Evolutionary conservation across 2,329 filamentous ascomycete species (phyloP).

Genomic region (Graphilbum fragrans): DNA sequence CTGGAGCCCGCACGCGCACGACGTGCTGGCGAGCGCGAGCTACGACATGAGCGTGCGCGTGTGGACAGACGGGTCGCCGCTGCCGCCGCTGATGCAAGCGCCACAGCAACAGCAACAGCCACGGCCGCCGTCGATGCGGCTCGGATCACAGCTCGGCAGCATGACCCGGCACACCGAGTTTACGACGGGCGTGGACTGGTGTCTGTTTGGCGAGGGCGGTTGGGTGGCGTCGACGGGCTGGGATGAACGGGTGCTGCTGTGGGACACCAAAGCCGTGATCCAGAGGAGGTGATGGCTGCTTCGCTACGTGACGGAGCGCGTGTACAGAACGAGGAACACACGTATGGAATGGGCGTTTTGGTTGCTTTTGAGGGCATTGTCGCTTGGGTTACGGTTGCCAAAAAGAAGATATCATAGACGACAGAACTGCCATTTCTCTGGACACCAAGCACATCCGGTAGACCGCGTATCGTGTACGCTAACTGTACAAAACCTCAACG

Average conservation of each 20-base stretch:
- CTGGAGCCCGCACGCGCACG: conserved; percentile 89
- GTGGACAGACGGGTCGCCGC: conserved; percentile 64
- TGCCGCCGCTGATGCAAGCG: conserved; percentile 19
- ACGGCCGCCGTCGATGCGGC: conserved; percentile 18
- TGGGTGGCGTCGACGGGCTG: conserved; percentile 93
- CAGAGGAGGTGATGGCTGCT: conserved; percentile 7
- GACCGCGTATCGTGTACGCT: no score
- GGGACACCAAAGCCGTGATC: conserved; percentile 61
- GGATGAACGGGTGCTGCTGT: conserved; percentile 85
- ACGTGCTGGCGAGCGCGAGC: conserved; percentile 76
- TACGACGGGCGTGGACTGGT: conserved; percentile 94
- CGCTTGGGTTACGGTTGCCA: no score
- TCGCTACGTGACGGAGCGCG: no score
- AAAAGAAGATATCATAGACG: no score
- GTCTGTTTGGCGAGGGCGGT: conserved; percentile 84
- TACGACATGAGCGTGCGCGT: conserved; percentile 97
- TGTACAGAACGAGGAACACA: neutral
- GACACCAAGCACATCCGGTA: no score
- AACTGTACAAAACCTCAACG: no score
- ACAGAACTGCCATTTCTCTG: no score
- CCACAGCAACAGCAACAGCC: conserved; percentile 8
- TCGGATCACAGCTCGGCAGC: conserved; percentile 63
- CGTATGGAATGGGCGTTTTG: no score
- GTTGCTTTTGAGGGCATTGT: no score
- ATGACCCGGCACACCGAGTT: conserved; percentile 97